These are phyloP conservation scores for Suillus plorans DNA, from an alignment of 768 basidiomycete species.

Conservation along the genomic window DNA sequence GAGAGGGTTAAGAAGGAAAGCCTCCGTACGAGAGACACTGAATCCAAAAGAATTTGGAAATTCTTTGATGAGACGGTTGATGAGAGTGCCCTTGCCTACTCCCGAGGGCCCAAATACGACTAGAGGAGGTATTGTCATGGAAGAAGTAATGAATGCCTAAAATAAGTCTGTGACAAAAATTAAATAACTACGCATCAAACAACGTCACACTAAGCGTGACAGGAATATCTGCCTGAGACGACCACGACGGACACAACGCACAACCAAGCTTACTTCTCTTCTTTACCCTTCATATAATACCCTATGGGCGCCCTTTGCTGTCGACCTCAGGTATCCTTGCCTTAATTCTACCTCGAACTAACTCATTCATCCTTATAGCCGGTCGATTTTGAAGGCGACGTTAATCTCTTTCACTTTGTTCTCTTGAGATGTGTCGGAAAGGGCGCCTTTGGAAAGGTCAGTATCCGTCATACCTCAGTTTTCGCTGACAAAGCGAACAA, in stretches of 20 bases:
- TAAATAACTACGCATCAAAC: background rate
- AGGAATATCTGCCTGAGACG: background rate
- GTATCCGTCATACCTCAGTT: conserved; percentile 13
- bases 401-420: conserved; percentile 96
- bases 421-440: conserved; percentile 96
- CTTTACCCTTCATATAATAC: conserved; percentile 1
- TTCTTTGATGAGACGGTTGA: conserved; percentile 76
- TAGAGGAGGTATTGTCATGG: conserved; percentile 48
- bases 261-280: conserved; percentile 7
- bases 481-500: conserved; percentile 15
- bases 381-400: conserved; percentile 93
- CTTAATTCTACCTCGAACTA: background rate
- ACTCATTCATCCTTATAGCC: conserved; percentile 47
- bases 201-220: background rate
- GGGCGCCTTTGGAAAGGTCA: conserved; percentile 97
- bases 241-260: background rate
- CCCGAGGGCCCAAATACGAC: conserved; percentile 91
- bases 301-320: conserved; percentile 82
- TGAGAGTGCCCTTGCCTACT: conserved; percentile 91
- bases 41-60: conserved; percentile 88
- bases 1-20: conserved; percentile 13
- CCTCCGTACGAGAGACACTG: conserved; percentile 80
- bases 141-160: background rate
- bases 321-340: conserved; percentile 63
- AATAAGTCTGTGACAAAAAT: background rate